Base-by-base conservation (phyloP, 1,284 basidiomycete species). In the Malassezia cuniculi region DNA sequence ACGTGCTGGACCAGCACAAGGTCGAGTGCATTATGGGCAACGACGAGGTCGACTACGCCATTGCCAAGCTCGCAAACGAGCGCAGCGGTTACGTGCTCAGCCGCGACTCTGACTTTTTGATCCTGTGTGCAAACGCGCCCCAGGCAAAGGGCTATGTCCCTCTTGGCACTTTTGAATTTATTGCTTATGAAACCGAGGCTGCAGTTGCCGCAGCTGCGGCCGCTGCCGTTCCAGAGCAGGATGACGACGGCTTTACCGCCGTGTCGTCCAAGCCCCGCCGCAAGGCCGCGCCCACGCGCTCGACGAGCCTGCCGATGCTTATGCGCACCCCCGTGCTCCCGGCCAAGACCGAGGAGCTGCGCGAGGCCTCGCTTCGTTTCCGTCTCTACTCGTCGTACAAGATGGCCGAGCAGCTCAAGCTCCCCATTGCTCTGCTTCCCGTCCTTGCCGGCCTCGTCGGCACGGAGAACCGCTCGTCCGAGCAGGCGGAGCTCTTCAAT, bases 61-160 rank as follows among this genome's bases (percentile, higher is more conserved):
- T 45, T 17, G 42, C 42, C 10, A 31, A 45, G 42, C 32, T 45
- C 20, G 42, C 42, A 1, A 27, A 45, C 31, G 36, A 45, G 37
- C 42, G 42, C 19, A 28, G 16, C n/a, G 42, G 42, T 10, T 45
- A 45, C 22, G 42, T 45, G 15, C 19, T 45, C 19, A 39, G 36
- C 33, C 42, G 42, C 15, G 42, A 45, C 27, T 45, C 42, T n/a
- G 42, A 45, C 38, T 45, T 45, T 34, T 27, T 45, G 27, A 34
- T 45, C 7, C 20, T 45, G 24, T 39, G 42, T 15, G 36, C 27
- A 3, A 45, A 45, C 20, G 32, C 42, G 20, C 42, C 42, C 18
- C 22, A 35, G 19, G 39, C 36, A 31, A 45, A 45, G 34, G 42
- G 44, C 22, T 41, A 41, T 22, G 31, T 41, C 16, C 28, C 34